These are phyloP conservation scores for Penicillium paneum DNA, from an alignment of 2,329 filamentous ascomycete genomes.

Conservation along the genomic window DNA sequence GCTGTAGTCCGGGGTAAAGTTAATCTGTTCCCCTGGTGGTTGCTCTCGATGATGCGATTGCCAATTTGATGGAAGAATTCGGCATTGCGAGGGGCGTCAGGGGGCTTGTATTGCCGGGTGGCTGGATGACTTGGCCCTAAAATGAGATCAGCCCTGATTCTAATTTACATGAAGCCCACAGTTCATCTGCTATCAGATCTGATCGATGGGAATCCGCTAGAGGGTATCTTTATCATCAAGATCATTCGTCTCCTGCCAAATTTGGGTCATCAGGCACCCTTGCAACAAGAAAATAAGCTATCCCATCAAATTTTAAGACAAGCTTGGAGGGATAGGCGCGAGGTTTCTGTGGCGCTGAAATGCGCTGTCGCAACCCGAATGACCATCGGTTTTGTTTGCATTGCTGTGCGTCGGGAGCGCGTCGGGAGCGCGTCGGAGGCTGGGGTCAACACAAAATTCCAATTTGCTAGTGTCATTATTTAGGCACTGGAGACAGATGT, in stretches of 20 bases:
- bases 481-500: neutral
- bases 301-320: neutral
- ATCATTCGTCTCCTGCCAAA: conserved; percentile 1
- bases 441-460: neutral
- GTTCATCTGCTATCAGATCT: neutral
- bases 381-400: neutral
- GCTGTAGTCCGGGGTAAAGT: too few species aligned
- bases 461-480: neutral
- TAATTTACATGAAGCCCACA: neutral
- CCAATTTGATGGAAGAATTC: conserved; percentile 2
- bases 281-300: neutral
- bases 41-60: too few species aligned
- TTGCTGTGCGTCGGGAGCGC: neutral
- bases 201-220: neutral
- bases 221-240: neutral
- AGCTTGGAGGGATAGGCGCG: neutral
- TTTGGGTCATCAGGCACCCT: neutral
- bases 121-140: neutral
- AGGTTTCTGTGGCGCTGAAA: neutral
- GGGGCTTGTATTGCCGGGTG: neutral
- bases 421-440: neutral
- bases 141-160: neutral
- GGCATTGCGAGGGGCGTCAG: conserved; percentile 3
- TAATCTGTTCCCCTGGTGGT: too few species aligned
- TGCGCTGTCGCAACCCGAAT: neutral